Conservation (phyloP, 2,329 filamentous ascomycete genomes). For the Orbilia blumenaviensis region DNA sequence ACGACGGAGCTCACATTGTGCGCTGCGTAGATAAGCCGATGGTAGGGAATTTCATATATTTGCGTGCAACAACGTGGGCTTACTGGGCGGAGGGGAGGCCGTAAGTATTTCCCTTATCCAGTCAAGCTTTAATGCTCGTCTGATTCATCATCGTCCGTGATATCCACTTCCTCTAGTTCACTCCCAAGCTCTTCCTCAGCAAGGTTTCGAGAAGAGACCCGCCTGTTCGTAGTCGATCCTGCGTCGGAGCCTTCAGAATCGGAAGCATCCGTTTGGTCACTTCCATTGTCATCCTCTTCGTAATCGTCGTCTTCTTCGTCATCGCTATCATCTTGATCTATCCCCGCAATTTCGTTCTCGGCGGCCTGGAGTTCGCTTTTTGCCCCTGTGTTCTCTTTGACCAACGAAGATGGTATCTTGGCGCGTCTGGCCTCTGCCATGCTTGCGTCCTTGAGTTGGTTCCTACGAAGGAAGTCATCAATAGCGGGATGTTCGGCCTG, state of each 20-base stretch:
- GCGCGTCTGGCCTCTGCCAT: constrained; percentile 75
- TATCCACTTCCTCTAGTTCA: constrained; percentile 46
- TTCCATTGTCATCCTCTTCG: constrained; percentile 11
- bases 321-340: constrained; percentile 22
- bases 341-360: constrained; percentile 40
- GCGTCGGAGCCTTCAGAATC: constrained; percentile 25
- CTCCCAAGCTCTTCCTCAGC: constrained; percentile 49
- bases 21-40: no score
- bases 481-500: constrained; percentile 74
- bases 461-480: constrained; percentile 70
- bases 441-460: constrained; percentile 72
- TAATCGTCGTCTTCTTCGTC: constrained; percentile 42
- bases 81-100: no score
- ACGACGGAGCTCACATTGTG: not conserved
- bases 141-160: constrained; percentile 37
- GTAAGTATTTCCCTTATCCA: no score
- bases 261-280: not conserved
- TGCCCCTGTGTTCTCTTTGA: constrained; percentile 34
- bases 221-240: not conserved
- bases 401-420: constrained; percentile 63
- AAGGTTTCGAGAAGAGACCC: constrained; percentile 9
- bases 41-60: not conserved
- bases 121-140: not conserved
- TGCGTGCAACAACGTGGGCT: not conserved
- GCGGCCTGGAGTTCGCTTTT: constrained; percentile 50